Base-by-base conservation (phyloP, 108 stramenopile species). In the Parietichytrium sp. region DNA sequence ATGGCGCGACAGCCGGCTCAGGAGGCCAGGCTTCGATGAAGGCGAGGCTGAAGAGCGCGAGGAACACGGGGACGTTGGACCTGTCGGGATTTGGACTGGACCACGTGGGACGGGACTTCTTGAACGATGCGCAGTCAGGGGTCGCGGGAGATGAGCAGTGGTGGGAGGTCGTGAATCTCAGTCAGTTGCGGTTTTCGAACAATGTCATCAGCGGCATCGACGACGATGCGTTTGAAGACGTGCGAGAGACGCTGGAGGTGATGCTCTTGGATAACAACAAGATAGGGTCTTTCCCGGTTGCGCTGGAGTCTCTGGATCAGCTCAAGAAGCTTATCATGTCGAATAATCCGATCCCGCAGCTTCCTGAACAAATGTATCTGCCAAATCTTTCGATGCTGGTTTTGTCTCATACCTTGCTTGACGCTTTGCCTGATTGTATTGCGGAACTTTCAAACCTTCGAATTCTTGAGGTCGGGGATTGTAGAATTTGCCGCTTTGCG, bases 211-310 rank as follows among this genome's bases (percentile, higher is more conserved):
- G n/a, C n/a, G n/a, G n/a, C n/a, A 45, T 72, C 10, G 61, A 72
- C 29, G 38, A 23, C 13, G 61, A 38, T 6, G 61, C 61, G 16
- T 72, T 72, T 27, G 61, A 72, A 25, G 61, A 72, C 10, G 45
- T 72, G 10, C 33, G 20, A 33, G 61, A 72, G 2, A 72, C 61
- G 38, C 38, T 72, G 10, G 6, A 12, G 15, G 33, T 45, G 13
- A 42, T 72, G 33, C 61, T 45, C 23, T 42, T 72, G 13, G 61
- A 72, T 45, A 27, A 72, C 42, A 72, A 72, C 61, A 42, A 72
- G 10, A 33, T 72, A n/a, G 61, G 45, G 42, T 12, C 10, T 20
- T 10, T 72, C n/a, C 61, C 61, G 0, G 61, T 23, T 16, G 61
- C 61, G 15, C 61, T 72, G 8, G 16, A 6, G 7, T 33, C 20